Conservation (phyloP, 306 rosid species). For the Quercus bicolor region DNA sequence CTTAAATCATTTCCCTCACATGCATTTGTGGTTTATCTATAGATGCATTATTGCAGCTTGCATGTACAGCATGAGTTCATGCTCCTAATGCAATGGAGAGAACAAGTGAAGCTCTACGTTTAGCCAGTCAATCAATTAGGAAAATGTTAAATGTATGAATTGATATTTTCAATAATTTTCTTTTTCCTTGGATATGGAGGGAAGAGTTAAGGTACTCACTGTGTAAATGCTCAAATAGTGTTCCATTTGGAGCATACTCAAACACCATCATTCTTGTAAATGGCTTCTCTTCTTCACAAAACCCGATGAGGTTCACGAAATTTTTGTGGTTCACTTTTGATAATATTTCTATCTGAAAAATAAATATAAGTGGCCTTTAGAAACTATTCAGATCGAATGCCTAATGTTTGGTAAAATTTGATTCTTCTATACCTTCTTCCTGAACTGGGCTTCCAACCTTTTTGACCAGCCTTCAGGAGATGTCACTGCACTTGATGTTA, state of each 20-base stretch:
- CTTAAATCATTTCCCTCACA: not conserved
- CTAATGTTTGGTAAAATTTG: not conserved
- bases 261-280: constrained; percentile 95
- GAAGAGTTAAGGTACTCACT: constrained; percentile 40
- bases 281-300: constrained; percentile 79
- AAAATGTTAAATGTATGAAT: not conserved
- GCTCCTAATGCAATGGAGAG: not conserved
- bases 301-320: constrained; percentile 79
- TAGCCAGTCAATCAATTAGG: not conserved
- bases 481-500: constrained; percentile 47
- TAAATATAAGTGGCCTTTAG: constrained; percentile 10
- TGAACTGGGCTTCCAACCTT: constrained; percentile 55
- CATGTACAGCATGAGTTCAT: too few relatives aligned
- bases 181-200: not conserved
- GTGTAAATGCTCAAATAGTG: constrained; percentile 86
- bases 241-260: constrained; percentile 97
- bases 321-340: constrained; percentile 90
- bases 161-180: not conserved
- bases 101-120: not conserved
- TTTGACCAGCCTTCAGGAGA: constrained; percentile 68
- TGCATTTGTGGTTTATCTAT: not conserved
- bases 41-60: too few relatives aligned
- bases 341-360: constrained; percentile 59
- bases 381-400: not conserved
- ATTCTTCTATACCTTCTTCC: constrained; percentile 56